phyloP scores from a whole-genome alignment of 2,329 filamentous ascomycete species.

The Fusarium pseudograminearum region DNA sequence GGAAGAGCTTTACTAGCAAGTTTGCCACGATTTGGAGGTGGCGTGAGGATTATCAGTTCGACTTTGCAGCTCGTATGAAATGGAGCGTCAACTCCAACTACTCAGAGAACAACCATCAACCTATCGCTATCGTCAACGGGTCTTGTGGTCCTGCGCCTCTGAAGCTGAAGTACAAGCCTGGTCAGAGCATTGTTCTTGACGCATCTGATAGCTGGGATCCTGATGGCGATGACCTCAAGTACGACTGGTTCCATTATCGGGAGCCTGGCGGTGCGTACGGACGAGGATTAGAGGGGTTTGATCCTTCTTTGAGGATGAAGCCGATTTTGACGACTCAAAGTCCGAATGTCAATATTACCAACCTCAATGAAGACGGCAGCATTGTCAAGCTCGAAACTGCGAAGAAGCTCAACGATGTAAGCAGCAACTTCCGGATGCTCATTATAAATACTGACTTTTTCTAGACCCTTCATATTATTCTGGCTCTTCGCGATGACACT shows the following conservation, averaged over 20 bases:
- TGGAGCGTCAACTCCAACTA: constrained; percentile 16
- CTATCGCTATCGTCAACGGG: not conserved
- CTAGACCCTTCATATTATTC: constrained; percentile 23
- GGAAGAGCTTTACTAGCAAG: constrained; percentile 9
- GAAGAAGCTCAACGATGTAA: constrained; percentile 10
- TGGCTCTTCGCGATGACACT: not conserved
- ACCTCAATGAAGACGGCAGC: not conserved
- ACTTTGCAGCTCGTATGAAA: constrained; percentile 28
- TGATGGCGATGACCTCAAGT: not conserved
- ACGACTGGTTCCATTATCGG: constrained; percentile 13
- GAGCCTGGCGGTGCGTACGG: constrained; percentile 14
- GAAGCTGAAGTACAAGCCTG: not conserved
- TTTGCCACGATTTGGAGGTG: constrained; percentile 30
- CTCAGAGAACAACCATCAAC: constrained; percentile 3
- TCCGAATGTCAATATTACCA: constrained; percentile 18
- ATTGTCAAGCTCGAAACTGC: constrained; percentile 3
- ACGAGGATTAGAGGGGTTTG: constrained; percentile 9
- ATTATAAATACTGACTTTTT: no score
- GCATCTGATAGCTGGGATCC: constrained; percentile 11
- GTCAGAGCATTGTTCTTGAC: not conserved
- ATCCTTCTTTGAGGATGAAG: constrained; percentile 4
- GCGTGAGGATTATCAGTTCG: constrained; percentile 20
- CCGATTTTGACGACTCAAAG: not conserved
- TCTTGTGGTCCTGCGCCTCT: not conserved
- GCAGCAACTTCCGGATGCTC: no score